Percentiles rank a stretch among this genome's conserved stretches.
These are phyloP conservation scores for Parasitella parasitica DNA, from an alignment of 371 early-diverging fungal genomes.

Conservation along the genomic window DNA sequence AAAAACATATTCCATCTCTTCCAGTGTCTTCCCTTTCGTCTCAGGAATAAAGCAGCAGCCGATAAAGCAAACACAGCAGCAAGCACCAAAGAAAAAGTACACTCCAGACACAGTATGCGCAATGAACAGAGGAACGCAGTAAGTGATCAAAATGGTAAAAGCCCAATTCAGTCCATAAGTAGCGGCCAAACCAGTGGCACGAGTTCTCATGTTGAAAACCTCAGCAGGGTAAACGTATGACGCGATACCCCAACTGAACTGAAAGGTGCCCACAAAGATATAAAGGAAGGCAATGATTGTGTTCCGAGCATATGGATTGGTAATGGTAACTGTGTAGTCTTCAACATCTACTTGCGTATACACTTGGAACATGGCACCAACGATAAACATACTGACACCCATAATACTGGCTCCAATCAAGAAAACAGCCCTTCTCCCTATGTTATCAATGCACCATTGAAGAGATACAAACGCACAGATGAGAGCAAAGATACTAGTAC, in stretches of 20 bases:
- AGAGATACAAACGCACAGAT: conserved; percentile 54
- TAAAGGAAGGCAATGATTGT: conserved; percentile 46
- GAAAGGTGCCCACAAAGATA: conserved; percentile 46
- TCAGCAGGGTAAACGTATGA: conserved; percentile 70
- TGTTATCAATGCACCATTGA: conserved; percentile 51
- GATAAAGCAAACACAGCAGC: conserved; percentile 34
- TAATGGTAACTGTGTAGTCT: conserved; percentile 16
- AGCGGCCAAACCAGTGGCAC: conserved; percentile 43
- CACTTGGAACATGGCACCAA: conserved; percentile 40
- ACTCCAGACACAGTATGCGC: conserved; percentile 58
- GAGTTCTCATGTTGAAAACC: conserved; percentile 52
- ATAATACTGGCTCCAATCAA: conserved; percentile 30
- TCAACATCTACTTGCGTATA: conserved; percentile 31
- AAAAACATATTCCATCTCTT: conserved; percentile 49
- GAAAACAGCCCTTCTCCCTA: conserved; percentile 49
- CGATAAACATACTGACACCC: conserved; percentile 45
- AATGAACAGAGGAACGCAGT: conserved; percentile 40
- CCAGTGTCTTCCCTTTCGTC: conserved; percentile 55
- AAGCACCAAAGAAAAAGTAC: conserved; percentile 58
- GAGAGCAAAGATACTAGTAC: conserved; percentile 36
- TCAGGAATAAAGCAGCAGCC: conserved; percentile 58
- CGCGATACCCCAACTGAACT: conserved; percentile 53
- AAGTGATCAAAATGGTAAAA: conserved; percentile 48
- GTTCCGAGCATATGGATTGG: conserved; percentile 32
- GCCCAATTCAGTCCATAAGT: conserved; percentile 67